Evolutionary conservation across 139 green algal genomes (phyloP).

Genomic region (Tetratostichococcus sp.): DNA sequence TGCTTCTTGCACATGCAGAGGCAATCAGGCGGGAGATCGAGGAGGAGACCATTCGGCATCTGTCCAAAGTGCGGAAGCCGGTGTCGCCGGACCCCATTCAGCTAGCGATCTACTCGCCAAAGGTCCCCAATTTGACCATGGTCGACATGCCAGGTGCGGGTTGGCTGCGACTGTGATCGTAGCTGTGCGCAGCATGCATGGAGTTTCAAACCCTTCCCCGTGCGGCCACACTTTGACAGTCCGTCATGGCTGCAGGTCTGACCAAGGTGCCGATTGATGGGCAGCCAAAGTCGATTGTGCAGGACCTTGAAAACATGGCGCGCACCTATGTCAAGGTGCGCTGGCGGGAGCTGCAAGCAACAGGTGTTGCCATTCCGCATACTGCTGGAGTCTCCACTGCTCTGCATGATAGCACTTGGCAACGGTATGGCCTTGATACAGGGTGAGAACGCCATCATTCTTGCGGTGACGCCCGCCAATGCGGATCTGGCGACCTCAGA

Average conservation of each 20-base stretch:
- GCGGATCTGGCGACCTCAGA: slow-evolving; percentile 95
- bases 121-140: slow-evolving; percentile 90
- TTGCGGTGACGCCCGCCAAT: slow-evolving; percentile 97
- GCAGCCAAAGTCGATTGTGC: slow-evolving; percentile 90
- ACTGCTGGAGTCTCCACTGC: no score
- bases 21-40: slow-evolving; percentile 89
- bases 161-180: neutral
- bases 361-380: no score
- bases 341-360: neutral
- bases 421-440: slow-evolving; percentile 9
- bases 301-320: slow-evolving; percentile 93
- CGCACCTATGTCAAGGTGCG: slow-evolving; percentile 80
- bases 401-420: no score
- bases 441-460: slow-evolving; percentile 87
- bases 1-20: slow-evolving; percentile 38
- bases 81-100: slow-evolving; percentile 93
- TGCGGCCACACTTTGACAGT: no score
- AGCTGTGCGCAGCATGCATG: no score
- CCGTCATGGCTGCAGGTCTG: slow-evolving; percentile 53
- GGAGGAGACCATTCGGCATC: slow-evolving; percentile 80
- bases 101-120: slow-evolving; percentile 83
- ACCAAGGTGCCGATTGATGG: slow-evolving; percentile 96
- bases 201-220: no score
- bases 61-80: slow-evolving; percentile 57
- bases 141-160: slow-evolving; percentile 89